A percentile compares a stretch with the other conserved stretches of the same genome.
These are phyloP conservation scores for Torrubiellomyces zombiae DNA, from an alignment of 2,329 filamentous ascomycete species.

Conservation along the genomic window DNA sequence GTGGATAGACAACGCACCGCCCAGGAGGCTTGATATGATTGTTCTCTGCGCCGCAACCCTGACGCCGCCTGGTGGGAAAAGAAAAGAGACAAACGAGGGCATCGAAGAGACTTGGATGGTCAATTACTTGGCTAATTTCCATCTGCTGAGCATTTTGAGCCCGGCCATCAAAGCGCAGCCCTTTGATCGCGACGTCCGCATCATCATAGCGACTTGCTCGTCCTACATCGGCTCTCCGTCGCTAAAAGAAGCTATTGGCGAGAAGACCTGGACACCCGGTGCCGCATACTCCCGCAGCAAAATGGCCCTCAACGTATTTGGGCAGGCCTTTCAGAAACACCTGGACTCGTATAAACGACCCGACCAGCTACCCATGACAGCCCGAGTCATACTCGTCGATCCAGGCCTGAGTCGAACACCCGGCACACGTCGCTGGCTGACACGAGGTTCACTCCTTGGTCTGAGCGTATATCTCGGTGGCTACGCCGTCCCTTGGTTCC, in stretches of 20 bases:
- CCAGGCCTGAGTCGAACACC: constrained; percentile 75
- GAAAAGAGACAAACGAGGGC: constrained; percentile 54
- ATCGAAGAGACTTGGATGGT: constrained; percentile 85
- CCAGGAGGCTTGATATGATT: constrained; percentile 76
- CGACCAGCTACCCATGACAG: constrained; percentile 66
- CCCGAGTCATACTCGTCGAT: constrained; percentile 73
- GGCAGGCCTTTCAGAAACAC: constrained; percentile 81
- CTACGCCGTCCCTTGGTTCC: constrained; percentile 71
- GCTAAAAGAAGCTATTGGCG: constrained; percentile 33
- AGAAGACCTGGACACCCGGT: constrained; percentile 35
- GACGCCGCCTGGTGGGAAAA: constrained; percentile 47
- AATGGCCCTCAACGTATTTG: constrained; percentile 79
- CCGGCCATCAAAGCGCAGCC: constrained; percentile 84
- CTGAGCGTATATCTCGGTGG: constrained; percentile 58
- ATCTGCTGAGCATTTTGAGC: constrained; percentile 77
- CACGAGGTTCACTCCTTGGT: constrained; percentile 67
- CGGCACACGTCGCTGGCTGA: constrained; percentile 75
- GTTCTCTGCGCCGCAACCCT: constrained; percentile 71
- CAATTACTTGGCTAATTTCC: constrained; percentile 93
- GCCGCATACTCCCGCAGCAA: constrained; percentile 49
- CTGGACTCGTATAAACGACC: constrained; percentile 70
- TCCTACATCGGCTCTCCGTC: constrained; percentile 69
- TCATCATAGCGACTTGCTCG: constrained; percentile 75
- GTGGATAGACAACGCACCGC: constrained; percentile 93
- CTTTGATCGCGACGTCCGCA: constrained; percentile 78